A percentile compares a stretch with the other conserved stretches of the same genome.
These are phyloP conservation scores for Volvox reticuliferus DNA, from an alignment of 139 green algal genomes.

Conservation along the genomic window DNA sequence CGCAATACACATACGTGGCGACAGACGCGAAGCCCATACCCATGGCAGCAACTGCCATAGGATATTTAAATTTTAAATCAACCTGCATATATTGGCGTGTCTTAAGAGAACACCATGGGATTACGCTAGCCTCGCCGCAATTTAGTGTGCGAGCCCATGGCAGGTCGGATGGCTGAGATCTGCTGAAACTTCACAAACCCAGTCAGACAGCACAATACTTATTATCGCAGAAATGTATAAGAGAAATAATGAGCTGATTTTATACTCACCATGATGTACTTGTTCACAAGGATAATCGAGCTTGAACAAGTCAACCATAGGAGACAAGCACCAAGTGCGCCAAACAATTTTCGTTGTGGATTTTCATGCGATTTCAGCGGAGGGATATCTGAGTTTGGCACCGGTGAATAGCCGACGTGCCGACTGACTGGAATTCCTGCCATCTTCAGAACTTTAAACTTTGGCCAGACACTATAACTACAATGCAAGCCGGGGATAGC, in stretches of 20 bases:
- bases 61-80: slow-evolving; percentile 38
- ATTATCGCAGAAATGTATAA: too few relatives aligned
- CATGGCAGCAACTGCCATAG: slow-evolving; percentile 49
- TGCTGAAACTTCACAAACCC: too few relatives aligned
- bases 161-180: too few relatives aligned
- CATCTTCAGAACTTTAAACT: not conserved
- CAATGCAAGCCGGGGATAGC: too few relatives aligned
- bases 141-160: too few relatives aligned
- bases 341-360: not conserved
- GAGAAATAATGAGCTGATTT: too few relatives aligned
- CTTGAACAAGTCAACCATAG: slow-evolving; percentile 45
- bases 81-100: slow-evolving; percentile 12
- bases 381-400: not conserved
- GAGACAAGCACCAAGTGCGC: not conserved
- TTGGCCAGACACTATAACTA: too few relatives aligned
- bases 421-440: not conserved
- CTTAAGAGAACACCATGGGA: too few relatives aligned
- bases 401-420: slow-evolving; percentile 8
- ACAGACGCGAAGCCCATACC: slow-evolving; percentile 41
- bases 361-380: not conserved
- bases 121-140: too few relatives aligned
- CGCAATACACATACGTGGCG: slow-evolving; percentile 38
- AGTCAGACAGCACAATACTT: too few relatives aligned
- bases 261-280: slow-evolving; percentile 47
- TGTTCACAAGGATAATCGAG: slow-evolving; percentile 53